Evolutionary conservation across 2,329 filamentous ascomycete genomes (phyloP).

Genomic region (Aspergillus hiratsukae): DNA sequence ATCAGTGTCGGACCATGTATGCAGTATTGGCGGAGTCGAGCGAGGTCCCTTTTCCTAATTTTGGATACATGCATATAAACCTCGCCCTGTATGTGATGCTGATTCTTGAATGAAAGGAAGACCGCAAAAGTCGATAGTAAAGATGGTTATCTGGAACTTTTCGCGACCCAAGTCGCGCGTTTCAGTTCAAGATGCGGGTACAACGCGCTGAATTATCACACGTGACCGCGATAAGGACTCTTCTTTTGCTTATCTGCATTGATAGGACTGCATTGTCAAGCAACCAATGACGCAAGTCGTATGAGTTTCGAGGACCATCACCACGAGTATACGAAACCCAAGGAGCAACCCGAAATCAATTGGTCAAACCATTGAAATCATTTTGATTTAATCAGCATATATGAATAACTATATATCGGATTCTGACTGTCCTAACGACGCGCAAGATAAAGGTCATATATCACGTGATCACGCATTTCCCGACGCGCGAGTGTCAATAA

Average conservation of each 20-base stretch:
- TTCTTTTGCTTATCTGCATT: background rate
- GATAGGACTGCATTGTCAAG: background rate
- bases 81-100: background rate
- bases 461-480: constrained; percentile 7
- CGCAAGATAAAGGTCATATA: background rate
- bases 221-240: background rate
- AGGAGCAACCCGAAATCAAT: background rate
- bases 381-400: background rate
- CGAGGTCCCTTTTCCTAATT: constrained; percentile 12
- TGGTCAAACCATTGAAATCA: background rate
- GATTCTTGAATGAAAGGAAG: background rate
- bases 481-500: constrained; percentile 1
- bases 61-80: constrained; percentile 26
- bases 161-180: background rate
- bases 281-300: background rate
- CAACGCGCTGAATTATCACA: background rate
- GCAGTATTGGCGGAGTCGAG: constrained; percentile 18
- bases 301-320: background rate
- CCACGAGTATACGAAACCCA: background rate
- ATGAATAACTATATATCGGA: background rate
- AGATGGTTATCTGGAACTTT: background rate
- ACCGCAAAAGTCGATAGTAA: background rate
- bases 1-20: constrained; percentile 17
- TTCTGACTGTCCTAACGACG: background rate
- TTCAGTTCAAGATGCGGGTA: background rate